Percentiles rank a stretch among this genome's conserved stretches.
These are phyloP conservation scores for Penicillium brevicompactum DNA, from an alignment of 2,329 filamentous ascomycete genomes.

Conservation along the genomic window DNA sequence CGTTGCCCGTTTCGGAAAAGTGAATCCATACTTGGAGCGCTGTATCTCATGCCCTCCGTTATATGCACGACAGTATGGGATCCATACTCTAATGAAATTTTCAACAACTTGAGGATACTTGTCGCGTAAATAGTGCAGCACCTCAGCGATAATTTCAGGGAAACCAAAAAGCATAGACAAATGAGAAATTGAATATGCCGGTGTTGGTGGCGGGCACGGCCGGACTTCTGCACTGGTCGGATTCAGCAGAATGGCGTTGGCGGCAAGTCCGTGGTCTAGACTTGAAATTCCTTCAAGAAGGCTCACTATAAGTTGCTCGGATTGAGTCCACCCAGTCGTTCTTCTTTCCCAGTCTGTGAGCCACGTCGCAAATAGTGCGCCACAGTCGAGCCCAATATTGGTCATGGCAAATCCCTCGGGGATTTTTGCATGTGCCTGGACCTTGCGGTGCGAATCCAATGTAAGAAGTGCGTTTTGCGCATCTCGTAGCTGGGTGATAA, in stretches of 20 bases:
- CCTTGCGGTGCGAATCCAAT: constrained; percentile 19
- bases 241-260: constrained; percentile 17
- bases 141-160: constrained; percentile 16
- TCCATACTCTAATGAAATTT: constrained; percentile 14
- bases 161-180: constrained; percentile 19
- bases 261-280: constrained; percentile 15
- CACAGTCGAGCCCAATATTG: constrained; percentile 19
- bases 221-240: constrained; percentile 11
- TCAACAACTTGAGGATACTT: constrained; percentile 1
- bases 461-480: constrained; percentile 11
- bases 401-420: constrained; percentile 19
- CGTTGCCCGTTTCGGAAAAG: constrained; percentile 16
- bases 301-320: constrained; percentile 8
- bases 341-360: constrained; percentile 18
- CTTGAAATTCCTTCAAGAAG: constrained; percentile 13
- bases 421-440: constrained; percentile 14
- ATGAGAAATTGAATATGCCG: constrained; percentile 18
- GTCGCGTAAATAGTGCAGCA: constrained; percentile 5
- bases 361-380: constrained; percentile 13
- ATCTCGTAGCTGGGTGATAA: constrained; percentile 17
- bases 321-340: constrained; percentile 12
- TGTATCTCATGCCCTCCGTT: constrained; percentile 15
- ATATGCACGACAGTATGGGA: constrained; percentile 16
- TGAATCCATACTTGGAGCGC: constrained; percentile 13
- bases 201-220: constrained; percentile 15